A percentile compares a stretch with the other conserved stretches of the same genome.
Conservation (phyloP, 2,329 filamentous ascomycete species). For the Chaetomium sp. region DNA sequence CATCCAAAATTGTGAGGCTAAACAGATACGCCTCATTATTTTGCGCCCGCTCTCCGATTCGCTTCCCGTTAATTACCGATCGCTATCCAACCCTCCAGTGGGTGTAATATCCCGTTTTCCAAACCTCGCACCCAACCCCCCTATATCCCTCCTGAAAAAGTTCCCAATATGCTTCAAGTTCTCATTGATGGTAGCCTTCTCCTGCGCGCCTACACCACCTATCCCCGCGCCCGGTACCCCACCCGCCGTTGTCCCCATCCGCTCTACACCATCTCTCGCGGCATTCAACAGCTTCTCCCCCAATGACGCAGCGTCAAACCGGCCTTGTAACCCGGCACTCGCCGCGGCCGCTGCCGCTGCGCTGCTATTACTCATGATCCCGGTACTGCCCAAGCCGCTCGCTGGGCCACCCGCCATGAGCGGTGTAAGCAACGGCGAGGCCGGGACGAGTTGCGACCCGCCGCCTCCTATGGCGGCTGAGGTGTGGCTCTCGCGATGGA, state of each 20-base stretch:
- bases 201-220: conserved; percentile 23
- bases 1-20: too few relatives aligned
- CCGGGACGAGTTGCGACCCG: conserved; percentile 58
- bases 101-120: conserved; percentile 51
- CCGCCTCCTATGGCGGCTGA: conserved; percentile 36
- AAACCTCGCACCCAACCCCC: conserved; percentile 66
- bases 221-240: conserved; percentile 35
- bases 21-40: too few relatives aligned
- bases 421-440: conserved; percentile 63
- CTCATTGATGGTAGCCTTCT: conserved; percentile 75
- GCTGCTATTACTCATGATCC: conserved; percentile 16
- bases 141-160: conserved; percentile 87
- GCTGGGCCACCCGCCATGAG: conserved; percentile 41
- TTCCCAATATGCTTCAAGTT: conserved; percentile 94
- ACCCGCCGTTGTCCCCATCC: conserved; percentile 57
- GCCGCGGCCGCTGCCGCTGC: conserved; percentile 25
- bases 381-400: not conserved
- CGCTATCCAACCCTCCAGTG: conserved; percentile 23
- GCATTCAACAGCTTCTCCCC: conserved; percentile 85
- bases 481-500: conserved; percentile 69
- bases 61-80: too few relatives aligned
- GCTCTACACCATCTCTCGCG: conserved; percentile 74
- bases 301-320: conserved; percentile 75
- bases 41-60: too few relatives aligned
- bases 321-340: conserved; percentile 36